These are phyloP conservation scores for Arachnomyces sp. DNA, from an alignment of 2,329 filamentous ascomycete genomes.

Conservation along the genomic window DNA sequence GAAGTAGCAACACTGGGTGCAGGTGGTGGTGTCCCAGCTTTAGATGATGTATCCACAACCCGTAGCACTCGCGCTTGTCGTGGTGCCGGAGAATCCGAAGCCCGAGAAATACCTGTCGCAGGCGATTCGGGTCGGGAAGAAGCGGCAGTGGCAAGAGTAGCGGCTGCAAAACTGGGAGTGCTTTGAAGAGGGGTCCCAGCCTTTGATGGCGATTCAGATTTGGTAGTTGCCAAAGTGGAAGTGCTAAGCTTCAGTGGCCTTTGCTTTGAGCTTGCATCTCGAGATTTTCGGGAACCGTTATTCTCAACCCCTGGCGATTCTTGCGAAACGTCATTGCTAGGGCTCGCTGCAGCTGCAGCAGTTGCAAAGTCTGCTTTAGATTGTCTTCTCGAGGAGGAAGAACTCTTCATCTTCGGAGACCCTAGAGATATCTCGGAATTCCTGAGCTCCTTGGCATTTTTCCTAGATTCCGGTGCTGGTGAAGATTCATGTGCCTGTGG, in stretches of 20 bases:
- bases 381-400: background rate
- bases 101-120: conserved; percentile 27
- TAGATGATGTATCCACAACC: conserved; percentile 46
- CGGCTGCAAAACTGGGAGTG: conserved; percentile 14
- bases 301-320: conserved; percentile 8
- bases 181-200: conserved; percentile 16
- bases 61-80: conserved; percentile 46
- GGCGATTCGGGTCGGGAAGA: conserved; percentile 46
- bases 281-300: too few relatives aligned
- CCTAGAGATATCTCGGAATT: conserved; percentile 33
- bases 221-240: background rate
- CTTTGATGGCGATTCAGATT: conserved; percentile 13
- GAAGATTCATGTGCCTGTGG: conserved; percentile 19
- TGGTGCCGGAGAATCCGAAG: conserved; percentile 30
- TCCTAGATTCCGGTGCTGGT: conserved; percentile 10
- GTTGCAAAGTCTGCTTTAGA: too few relatives aligned
- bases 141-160: conserved; percentile 26
- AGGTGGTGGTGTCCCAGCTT: conserved; percentile 36
- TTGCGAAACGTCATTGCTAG: background rate
- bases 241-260: too few relatives aligned
- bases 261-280: too few relatives aligned
- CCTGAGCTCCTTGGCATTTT: conserved; percentile 21
- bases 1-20: conserved; percentile 23
- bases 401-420: conserved; percentile 30
- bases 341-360: too few relatives aligned